phyloP scores from a whole-genome alignment of 768 basidiomycete genomes.

The Tricholoma sp. region DNA sequence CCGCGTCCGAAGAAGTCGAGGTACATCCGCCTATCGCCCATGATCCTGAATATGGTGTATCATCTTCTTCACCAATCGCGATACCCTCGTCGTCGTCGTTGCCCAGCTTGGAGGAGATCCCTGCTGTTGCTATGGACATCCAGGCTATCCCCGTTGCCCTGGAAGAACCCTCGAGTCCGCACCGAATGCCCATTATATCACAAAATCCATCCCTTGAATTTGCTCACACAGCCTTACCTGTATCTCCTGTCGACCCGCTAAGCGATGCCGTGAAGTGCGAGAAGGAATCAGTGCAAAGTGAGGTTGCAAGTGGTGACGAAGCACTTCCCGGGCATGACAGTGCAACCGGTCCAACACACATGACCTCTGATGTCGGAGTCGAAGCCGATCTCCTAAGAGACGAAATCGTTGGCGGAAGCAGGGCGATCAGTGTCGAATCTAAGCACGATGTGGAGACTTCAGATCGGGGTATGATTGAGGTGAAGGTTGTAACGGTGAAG shows the following conservation, averaged over 20 bases:
- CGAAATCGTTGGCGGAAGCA: background rate
- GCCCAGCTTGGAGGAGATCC: background rate
- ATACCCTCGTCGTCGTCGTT: background rate
- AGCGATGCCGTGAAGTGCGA: background rate
- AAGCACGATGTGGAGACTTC: no score
- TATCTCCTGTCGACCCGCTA: background rate
- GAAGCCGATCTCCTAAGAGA: background rate
- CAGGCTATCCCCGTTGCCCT: background rate
- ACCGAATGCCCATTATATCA: no score
- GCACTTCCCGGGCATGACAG: background rate
- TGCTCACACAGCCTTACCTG: background rate
- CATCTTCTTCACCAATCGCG: background rate
- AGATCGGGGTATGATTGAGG: background rate
- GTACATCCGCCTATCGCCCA: background rate
- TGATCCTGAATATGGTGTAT: background rate
- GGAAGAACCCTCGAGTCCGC: background rate
- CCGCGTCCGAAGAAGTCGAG: background rate
- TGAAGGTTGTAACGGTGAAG: conserved; percentile 15
- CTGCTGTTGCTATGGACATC: background rate
- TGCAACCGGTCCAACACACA: background rate
- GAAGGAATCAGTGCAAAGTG: no score
- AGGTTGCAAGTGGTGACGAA: background rate
- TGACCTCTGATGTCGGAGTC: background rate
- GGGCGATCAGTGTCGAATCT: background rate
- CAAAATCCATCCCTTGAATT: background rate